phyloP scores from a whole-genome alignment of 768 basidiomycete genomes.

The Lactarius trivialis region DNA sequence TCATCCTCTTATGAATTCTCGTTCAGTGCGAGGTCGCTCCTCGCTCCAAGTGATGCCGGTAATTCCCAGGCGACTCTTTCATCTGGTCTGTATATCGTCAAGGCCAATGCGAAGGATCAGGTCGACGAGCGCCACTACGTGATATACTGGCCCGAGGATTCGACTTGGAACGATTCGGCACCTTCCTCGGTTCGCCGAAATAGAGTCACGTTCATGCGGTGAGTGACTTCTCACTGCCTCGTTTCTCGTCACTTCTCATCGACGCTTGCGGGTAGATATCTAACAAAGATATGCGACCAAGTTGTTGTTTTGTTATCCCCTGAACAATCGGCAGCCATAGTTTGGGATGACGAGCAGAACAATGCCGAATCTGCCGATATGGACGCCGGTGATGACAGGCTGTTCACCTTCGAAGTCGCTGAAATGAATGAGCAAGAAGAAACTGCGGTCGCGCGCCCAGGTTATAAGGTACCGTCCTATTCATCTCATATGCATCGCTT shows the following conservation, averaged over 20 bases:
- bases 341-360: slow-evolving; percentile 36
- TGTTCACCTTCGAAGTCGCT: slow-evolving; percentile 48
- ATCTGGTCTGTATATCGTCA: slow-evolving; percentile 46
- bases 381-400: slow-evolving; percentile 39
- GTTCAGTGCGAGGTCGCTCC: slow-evolving; percentile 24
- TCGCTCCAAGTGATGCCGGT: slow-evolving; percentile 12
- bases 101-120: slow-evolving; percentile 6
- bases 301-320: slow-evolving; percentile 44
- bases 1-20: background rate
- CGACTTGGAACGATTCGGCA: slow-evolving; percentile 51
- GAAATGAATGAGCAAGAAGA: slow-evolving; percentile 54
- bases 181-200: slow-evolving; percentile 42
- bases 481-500: background rate
- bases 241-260: background rate
- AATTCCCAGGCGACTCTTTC: slow-evolving; percentile 31
- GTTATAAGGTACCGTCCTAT: slow-evolving; percentile 37
- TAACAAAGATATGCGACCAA: slow-evolving; percentile 44
- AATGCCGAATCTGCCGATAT: slow-evolving; percentile 28
- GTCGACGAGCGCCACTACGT: slow-evolving; percentile 36
- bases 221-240: slow-evolving; percentile 9
- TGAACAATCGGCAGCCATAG: slow-evolving; percentile 39
- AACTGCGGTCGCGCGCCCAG: slow-evolving; percentile 37
- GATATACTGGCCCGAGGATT: slow-evolving; percentile 56
- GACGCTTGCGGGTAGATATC: background rate
- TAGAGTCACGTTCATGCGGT: slow-evolving; percentile 59